Conservation (phyloP, 176 grass and related monocot genomes). For the Triticum dicoccoides region DNA sequence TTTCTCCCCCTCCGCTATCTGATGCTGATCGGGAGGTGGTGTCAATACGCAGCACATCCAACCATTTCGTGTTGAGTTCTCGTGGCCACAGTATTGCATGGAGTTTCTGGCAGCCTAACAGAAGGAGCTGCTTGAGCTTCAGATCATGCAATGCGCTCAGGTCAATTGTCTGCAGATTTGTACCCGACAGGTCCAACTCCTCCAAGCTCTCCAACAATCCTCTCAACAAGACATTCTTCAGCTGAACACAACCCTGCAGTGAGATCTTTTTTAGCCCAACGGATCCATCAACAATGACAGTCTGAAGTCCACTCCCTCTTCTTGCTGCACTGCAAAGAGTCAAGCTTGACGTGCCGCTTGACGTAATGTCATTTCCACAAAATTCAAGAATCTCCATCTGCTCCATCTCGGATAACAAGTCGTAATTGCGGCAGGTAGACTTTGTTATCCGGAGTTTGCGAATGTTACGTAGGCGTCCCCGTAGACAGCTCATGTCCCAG, state of each 20-base stretch:
- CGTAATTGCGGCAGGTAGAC: neutral
- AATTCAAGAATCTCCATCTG: neutral
- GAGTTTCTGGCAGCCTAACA: neutral
- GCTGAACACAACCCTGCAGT: neutral
- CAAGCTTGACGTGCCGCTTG: too few species aligned
- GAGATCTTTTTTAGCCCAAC: neutral
- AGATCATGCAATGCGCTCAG: fast-evolving
- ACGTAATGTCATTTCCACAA: neutral
- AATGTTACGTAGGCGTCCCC: neutral
- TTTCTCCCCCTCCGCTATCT: neutral
- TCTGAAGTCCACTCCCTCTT: neutral
- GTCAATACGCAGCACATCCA: neutral
- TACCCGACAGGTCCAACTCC: neutral
- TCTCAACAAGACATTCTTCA: neutral
- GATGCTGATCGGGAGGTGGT: neutral
- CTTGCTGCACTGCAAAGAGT: too few species aligned
- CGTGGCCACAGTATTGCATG: neutral
- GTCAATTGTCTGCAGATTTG: neutral
- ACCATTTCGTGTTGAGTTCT: fast-evolving
- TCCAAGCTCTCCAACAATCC: neutral
- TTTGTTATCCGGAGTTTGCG: neutral
- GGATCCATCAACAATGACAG: neutral
- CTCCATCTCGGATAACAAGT: neutral
- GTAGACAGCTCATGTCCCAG: too few species aligned
- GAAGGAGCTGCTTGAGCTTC: neutral